Percentiles rank a stretch among this genome's conserved stretches.
Evolutionary conservation across 345 rosid genomes (phyloP).

Genomic region (Corchorus capsularis): DNA sequence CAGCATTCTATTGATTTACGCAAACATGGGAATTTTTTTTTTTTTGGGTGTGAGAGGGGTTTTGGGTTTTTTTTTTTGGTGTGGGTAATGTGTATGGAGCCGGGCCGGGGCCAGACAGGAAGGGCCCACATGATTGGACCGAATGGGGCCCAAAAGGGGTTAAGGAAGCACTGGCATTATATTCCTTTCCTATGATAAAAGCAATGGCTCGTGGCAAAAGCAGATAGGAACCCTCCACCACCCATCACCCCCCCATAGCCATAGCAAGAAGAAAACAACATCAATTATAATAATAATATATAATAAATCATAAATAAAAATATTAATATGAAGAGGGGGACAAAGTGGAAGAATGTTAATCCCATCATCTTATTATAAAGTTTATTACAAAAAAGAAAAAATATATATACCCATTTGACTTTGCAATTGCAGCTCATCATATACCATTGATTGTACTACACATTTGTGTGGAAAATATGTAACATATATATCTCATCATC

Average conservation of each 20-base stretch:
- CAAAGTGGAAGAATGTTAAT: slow-evolving; percentile 98
- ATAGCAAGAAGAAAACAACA: neutral
- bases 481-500: neutral
- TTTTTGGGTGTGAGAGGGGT: neutral
- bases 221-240: slow-evolving; percentile 45
- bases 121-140: slow-evolving; percentile 53
- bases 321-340: slow-evolving; percentile 47
- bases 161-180: slow-evolving; percentile 44
- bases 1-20: slow-evolving; percentile 43
- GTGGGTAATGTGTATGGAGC: slow-evolving; percentile 11
- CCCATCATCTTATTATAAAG: slow-evolving; percentile 65
- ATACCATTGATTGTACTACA: slow-evolving; percentile 47
- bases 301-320: slow-evolving; percentile 11
- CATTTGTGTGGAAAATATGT: neutral
- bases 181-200: slow-evolving; percentile 60
- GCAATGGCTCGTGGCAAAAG: slow-evolving; percentile 45
- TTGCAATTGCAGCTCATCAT: slow-evolving; percentile 46
- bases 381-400: slow-evolving; percentile 32
- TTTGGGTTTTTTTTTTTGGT: neutral
- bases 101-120: slow-evolving; percentile 45
- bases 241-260: neutral
- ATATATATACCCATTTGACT: slow-evolving; percentile 57
- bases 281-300: too few relatives aligned
- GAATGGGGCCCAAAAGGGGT: slow-evolving; percentile 49
- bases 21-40: slow-evolving; percentile 24